Evolutionary conservation across 176 grass and related monocot species (phyloP), one percentile per base, ranked within the genome.

Genomic region (Carex kokanica): DNA sequence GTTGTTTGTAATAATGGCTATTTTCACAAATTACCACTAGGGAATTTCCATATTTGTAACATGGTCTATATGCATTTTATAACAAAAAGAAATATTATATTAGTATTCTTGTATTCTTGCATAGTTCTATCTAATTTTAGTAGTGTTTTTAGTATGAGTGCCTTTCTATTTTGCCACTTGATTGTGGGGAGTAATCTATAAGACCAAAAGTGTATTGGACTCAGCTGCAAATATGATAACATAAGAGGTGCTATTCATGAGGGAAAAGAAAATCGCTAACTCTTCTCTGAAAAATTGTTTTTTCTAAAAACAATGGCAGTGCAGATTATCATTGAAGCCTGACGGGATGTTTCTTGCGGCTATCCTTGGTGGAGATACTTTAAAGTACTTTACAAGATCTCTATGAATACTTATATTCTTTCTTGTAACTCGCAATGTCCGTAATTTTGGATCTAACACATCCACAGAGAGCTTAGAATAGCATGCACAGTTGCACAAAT

Each of bases 401-500:
- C 53, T 71, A 38, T 68, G 54, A 54, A 31, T 60, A 73, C 40
- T 86, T 43, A 43, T 40, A n/a, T 11, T 41, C 52, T 86, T 78
- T 87, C 60, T 34, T 20, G n/a, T 79, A 41, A 88, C 17, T 67
- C 57, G 16, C 70, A 45, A 80, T 43, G 81, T 6, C 79, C 65
- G 27, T 83, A 20, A 81, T 83, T 57, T 49, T 72, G 54, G 84
- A 21, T 72, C 34, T 55, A 55, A 77, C 73, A 77, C 73, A 77
- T 77, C 49, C 32, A 61, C 75, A 98, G 96, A 90, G 96, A 98
- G 78, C 88, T 98, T 53, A 90, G 96, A 84, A 98, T 98, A 70
- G 96, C 96, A 86, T 98, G 93, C 78, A 93, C 92, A 6, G 67
- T 95, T 86, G 93, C 96, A 84, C 96, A 98, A 90, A 98, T 98